Evolutionary conservation across 2,329 filamentous ascomycete genomes (phyloP), one percentile per base, ranked within the genome.

Genomic region (Exophiala sp.): DNA sequence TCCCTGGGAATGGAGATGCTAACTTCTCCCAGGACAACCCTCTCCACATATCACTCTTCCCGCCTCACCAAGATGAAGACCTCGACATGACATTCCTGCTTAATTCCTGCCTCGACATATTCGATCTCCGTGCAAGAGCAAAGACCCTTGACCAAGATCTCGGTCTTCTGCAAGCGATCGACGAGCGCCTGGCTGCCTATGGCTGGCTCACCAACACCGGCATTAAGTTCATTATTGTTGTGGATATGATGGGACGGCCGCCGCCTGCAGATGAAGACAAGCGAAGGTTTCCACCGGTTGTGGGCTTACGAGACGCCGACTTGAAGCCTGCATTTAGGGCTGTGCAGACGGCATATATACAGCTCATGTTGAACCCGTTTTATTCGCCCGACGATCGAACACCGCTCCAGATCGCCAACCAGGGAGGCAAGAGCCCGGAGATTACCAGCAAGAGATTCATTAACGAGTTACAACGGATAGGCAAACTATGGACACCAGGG

Each of bases 171-270:
- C 91, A 97, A 71, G 89, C 90, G 52, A 78, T 97, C 52, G 93
- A 97, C 72, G 91, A 98, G 71, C 81, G 90, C 21, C 78, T 97
- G 40, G 89, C 90, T 29, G 86, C 89, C 59, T 98, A 97, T 72
- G 93, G 93, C 62, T 96, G 88, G 81, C 80, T 97, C 69, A 96
- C 93, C 49, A 97, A 95, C 69, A 97, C 93, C 21, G 89, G 89
- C 34, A 82, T 95, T 57, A 90, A 91, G 66, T 83, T 98, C 64
- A 82, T 97, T 27, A 84, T 89, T 56, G 81, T 96, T 2, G 85
- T 97, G 23, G 91, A 98, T 70, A 88, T 95, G 79, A 82, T 89
- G 59, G 90, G 89, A 1, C 75, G 85, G 18, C 71, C 77, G 43
- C 69, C 74, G 6, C 53, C 61, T 22, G 63, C 62, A 35, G 67